Percentiles rank a stretch among this genome's conserved stretches.
Evolutionary conservation across 1,284 basidiomycete genomes (phyloP).

Genomic region (Fomitopsis betulina): DNA sequence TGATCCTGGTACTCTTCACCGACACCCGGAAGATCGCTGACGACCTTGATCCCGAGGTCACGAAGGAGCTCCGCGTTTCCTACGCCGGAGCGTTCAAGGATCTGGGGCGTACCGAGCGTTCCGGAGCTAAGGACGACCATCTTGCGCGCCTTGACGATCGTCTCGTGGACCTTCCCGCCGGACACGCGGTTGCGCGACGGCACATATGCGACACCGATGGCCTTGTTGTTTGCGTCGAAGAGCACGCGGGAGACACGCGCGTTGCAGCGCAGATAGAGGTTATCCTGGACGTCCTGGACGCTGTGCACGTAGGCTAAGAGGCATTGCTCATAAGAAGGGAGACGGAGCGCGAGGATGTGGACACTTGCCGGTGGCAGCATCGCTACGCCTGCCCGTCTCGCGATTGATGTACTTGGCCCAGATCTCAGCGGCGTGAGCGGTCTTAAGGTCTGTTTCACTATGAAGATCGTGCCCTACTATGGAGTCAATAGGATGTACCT

Average conservation of each 20-base stretch:
- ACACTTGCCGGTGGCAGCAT: constrained; percentile 57
- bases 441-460: constrained; percentile 42
- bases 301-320: constrained; percentile 61
- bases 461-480: neutral
- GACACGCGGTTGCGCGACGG: constrained; percentile 56
- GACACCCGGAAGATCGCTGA: constrained; percentile 68
- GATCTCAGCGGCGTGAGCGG: constrained; percentile 62
- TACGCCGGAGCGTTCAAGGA: constrained; percentile 68
- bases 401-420: constrained; percentile 78
- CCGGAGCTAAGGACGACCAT: constrained; percentile 62
- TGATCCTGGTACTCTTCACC: constrained; percentile 73
- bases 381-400: constrained; percentile 65
- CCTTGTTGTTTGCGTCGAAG: constrained; percentile 66
- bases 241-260: constrained; percentile 65
- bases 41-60: constrained; percentile 53
- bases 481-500: constrained; percentile 27
- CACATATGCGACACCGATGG: constrained; percentile 68
- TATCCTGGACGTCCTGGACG: constrained; percentile 62
- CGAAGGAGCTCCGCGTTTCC: constrained; percentile 51
- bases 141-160: constrained; percentile 60
- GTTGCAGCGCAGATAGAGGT: constrained; percentile 59
- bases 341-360: neutral
- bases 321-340: neutral
- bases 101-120: constrained; percentile 65
- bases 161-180: constrained; percentile 50